These are phyloP conservation scores for Calocybe gambosa DNA, from an alignment of 1,284 basidiomycete genomes.

Conservation along the genomic window DNA sequence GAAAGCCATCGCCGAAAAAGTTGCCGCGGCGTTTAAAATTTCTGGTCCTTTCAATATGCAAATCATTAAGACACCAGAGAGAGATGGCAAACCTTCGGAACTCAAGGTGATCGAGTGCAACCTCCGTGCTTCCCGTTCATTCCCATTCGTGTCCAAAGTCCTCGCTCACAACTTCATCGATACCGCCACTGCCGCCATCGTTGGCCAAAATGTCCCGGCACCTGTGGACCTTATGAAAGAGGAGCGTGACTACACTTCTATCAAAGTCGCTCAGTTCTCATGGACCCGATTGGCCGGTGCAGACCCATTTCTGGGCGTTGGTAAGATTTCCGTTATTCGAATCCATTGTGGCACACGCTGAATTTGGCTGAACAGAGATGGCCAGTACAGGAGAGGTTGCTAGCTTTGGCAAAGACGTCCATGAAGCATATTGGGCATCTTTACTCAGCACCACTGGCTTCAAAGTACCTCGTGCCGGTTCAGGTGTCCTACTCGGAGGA, in stretches of 20 bases:
- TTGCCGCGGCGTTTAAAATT: constrained; percentile 92
- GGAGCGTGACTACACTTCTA: constrained; percentile 88
- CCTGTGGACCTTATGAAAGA: constrained; percentile 93
- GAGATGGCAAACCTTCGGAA: constrained; percentile 52
- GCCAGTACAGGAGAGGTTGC: constrained; percentile 98
- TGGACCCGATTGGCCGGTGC: constrained; percentile 95
- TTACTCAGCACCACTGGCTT: constrained; percentile 88
- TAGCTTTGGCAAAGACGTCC: constrained; percentile 90
- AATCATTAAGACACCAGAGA: constrained; percentile 83
- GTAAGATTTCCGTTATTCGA: constrained; percentile 34
- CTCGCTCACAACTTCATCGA: constrained; percentile 97
- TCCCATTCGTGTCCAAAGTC: constrained; percentile 99
- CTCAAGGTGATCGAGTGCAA: constrained; percentile 99
- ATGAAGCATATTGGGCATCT: constrained; percentile 96
- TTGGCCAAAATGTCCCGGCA: constrained; percentile 84
- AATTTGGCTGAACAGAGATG: constrained; percentile 70
- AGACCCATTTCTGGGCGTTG: constrained; percentile 95
- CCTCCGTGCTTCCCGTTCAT: constrained; percentile 93
- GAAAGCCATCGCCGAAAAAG: constrained; percentile 93
- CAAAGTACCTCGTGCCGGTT: constrained; percentile 76
- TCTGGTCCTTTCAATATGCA: constrained; percentile 99
- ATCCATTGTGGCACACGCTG: neutral
- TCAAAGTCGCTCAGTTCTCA: constrained; percentile 98
- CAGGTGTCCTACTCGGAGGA: constrained; percentile 85
- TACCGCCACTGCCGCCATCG: constrained; percentile 89